A percentile compares a stretch with the other conserved stretches of the same genome.
Evolutionary conservation across 2,329 filamentous ascomycete genomes (phyloP).

Genomic region (Ophiognomonia clavigignenti-juglandacearum): DNA sequence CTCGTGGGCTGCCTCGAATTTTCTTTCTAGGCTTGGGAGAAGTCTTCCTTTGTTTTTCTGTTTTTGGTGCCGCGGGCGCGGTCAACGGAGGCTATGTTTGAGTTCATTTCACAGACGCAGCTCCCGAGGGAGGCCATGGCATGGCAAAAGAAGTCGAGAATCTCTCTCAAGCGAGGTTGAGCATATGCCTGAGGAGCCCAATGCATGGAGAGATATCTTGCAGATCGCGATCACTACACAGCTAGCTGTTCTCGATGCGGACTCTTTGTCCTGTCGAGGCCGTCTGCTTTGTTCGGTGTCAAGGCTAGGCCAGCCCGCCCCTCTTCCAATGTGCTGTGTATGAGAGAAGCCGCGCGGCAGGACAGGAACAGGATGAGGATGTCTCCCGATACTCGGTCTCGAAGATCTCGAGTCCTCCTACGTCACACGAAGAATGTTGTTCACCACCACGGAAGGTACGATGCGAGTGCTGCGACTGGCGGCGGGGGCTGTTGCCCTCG

Average conservation of each 20-base stretch:
- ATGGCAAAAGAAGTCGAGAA: too few relatives aligned
- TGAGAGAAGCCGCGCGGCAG: too few relatives aligned
- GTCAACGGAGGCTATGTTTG: too few relatives aligned
- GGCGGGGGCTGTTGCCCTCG: neutral
- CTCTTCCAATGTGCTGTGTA: too few relatives aligned
- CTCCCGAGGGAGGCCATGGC: too few relatives aligned
- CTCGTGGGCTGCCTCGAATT: neutral
- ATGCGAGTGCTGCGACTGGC: neutral
- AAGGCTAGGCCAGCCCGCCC: neutral
- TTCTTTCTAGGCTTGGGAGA: neutral
- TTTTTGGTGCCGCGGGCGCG: too few relatives aligned
- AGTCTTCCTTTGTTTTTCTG: neutral
- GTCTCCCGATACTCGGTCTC: neutral
- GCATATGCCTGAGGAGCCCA: neutral
- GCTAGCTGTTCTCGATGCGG: too few relatives aligned
- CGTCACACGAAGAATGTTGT: neutral
- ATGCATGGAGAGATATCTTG: too few relatives aligned
- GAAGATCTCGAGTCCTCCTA: neutral
- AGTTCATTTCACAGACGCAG: too few relatives aligned
- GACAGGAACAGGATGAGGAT: neutral
- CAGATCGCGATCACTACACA: too few relatives aligned
- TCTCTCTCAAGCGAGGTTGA: neutral
- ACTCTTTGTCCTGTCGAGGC: neutral
- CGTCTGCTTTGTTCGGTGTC: neutral
- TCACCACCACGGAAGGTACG: constrained; percentile 2